Conservation (phyloP, 192 early-diverging fungal genomes). For the Podila minutissima region DNA sequence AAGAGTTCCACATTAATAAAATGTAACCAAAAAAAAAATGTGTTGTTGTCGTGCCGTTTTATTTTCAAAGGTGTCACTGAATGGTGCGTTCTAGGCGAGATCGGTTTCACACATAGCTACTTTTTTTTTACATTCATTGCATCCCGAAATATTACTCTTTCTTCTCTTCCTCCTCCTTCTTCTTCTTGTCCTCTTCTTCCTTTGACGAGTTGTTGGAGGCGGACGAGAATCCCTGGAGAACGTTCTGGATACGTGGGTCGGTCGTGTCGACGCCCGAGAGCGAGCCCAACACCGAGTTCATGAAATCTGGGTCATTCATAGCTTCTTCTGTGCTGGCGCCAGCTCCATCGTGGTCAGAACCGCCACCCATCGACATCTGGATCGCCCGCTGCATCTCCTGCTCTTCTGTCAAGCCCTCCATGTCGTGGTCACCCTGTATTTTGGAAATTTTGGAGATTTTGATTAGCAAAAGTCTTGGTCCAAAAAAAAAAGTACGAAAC, state of each 20-base stretch:
- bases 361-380: constrained; percentile 75
- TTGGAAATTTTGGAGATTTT: background rate
- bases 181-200: constrained; percentile 19
- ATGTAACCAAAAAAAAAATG: background rate
- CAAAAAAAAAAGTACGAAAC: too few species aligned
- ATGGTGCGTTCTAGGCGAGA: too few species aligned
- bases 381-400: constrained; percentile 78
- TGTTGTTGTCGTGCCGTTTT: background rate
- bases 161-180: constrained; percentile 33
- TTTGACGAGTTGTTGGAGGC: constrained; percentile 25
- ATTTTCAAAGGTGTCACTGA: background rate
- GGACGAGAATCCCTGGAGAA: constrained; percentile 57
- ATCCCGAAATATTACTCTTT: background rate
- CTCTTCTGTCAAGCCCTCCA: constrained; percentile 76
- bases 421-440: constrained; percentile 68
- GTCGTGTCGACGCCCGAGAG: constrained; percentile 90
- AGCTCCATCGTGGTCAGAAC: constrained; percentile 10
- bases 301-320: constrained; percentile 64
- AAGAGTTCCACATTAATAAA: background rate
- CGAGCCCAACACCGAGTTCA: constrained; percentile 79
- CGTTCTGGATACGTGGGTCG: constrained; percentile 83
- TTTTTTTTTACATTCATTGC: too few species aligned
- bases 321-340: constrained; percentile 27
- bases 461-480: too few species aligned
- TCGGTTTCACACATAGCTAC: too few species aligned